Conservation (phyloP, 2,329 filamentous ascomycete species). For the Colletotrichum sansevieriae region DNA sequence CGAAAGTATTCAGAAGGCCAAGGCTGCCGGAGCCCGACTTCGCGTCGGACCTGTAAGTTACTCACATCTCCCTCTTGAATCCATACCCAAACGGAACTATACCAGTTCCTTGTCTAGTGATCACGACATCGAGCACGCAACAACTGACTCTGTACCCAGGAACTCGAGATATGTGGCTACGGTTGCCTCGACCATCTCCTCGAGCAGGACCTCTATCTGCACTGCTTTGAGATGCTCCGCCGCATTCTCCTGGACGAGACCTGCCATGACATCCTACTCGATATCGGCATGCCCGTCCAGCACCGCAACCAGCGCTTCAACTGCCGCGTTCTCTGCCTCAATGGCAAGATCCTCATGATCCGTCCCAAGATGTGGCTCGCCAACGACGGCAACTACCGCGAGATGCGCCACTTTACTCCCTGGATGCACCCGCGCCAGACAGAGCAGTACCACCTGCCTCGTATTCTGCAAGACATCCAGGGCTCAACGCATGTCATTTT, state of each 20-base stretch:
- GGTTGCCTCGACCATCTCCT: slow-evolving; percentile 41
- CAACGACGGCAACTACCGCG: slow-evolving; percentile 75
- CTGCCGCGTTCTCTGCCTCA: slow-evolving; percentile 57
- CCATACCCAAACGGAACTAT: too few relatives aligned
- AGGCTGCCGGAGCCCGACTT: slow-evolving; percentile 57
- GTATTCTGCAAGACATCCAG: slow-evolving; percentile 67
- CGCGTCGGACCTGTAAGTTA: slow-evolving; percentile 66
- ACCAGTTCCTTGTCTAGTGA: too few relatives aligned
- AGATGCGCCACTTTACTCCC: slow-evolving; percentile 73
- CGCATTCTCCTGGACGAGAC: slow-evolving; percentile 71
- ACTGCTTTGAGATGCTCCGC: slow-evolving; percentile 73
- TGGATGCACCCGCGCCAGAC: slow-evolving; percentile 70
- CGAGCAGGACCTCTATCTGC: slow-evolving; percentile 68
- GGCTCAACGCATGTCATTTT: slow-evolving; percentile 66
- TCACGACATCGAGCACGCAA: too few relatives aligned
- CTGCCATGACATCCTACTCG: slow-evolving; percentile 75
- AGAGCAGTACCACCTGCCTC: slow-evolving; percentile 75
- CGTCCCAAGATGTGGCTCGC: slow-evolving; percentile 78
- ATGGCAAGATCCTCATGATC: slow-evolving; percentile 78
- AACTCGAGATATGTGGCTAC: slow-evolving; percentile 67
- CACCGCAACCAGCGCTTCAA: slow-evolving; percentile 56
- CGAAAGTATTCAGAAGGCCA: slow-evolving; percentile 64
- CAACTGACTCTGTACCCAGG: slow-evolving; percentile 45
- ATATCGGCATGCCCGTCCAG: slow-evolving; percentile 74
- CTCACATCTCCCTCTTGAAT: slow-evolving; percentile 42